A percentile compares a stretch with the other conserved stretches of the same genome.
These are phyloP conservation scores for Tilletiopsis washingtonensis DNA, from an alignment of 1,284 basidiomycete genomes.

Conservation along the genomic window DNA sequence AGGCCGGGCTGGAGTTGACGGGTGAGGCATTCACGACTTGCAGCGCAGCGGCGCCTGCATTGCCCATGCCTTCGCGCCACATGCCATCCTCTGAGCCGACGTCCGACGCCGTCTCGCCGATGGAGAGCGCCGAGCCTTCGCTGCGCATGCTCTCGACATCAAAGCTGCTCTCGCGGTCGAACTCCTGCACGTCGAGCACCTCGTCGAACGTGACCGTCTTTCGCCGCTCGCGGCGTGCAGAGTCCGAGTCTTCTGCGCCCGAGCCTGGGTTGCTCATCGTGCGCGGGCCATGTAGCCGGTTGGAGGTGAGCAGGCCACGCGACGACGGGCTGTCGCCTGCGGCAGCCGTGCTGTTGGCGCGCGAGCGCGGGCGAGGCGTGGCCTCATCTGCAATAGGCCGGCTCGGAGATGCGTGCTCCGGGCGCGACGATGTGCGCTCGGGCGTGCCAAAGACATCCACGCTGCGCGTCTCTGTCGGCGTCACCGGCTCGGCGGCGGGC, in stretches of 20 bases:
- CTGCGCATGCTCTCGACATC: slow-evolving; percentile 21
- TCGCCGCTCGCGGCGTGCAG: slow-evolving; percentile 17
- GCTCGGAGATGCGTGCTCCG: slow-evolving; percentile 1
- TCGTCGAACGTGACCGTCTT: slow-evolving; percentile 75
- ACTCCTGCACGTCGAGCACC: slow-evolving; percentile 75
- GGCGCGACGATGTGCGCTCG: slow-evolving; percentile 2
- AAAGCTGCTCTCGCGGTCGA: slow-evolving; percentile 40
- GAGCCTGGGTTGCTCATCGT: slow-evolving; percentile 12
- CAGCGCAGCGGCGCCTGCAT: slow-evolving; percentile 4
- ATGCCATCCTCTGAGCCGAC: slow-evolving; percentile 14
- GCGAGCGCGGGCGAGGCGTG: slow-evolving; percentile 56
- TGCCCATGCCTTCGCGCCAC: slow-evolving; percentile 1
- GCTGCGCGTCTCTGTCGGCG: background rate
- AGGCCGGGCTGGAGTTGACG: background rate
- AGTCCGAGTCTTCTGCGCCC: background rate
- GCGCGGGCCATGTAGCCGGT: slow-evolving; percentile 68
- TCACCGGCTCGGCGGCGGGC: slow-evolving; percentile 56
- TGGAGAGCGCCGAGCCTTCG: slow-evolving; percentile 10
- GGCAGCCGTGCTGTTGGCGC: slow-evolving; percentile 5
- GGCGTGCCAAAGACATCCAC: slow-evolving; percentile 3
- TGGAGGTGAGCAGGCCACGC: slow-evolving; percentile 68
- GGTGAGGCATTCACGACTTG: slow-evolving; percentile 20
- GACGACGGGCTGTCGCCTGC: slow-evolving; percentile 43
- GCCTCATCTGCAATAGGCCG: slow-evolving; percentile 49
- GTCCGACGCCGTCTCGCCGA: background rate